Evolutionary conservation across 2,329 filamentous ascomycete genomes (phyloP), one percentile per base, ranked within the genome.

Genomic region (Hypoxylon sp.): DNA sequence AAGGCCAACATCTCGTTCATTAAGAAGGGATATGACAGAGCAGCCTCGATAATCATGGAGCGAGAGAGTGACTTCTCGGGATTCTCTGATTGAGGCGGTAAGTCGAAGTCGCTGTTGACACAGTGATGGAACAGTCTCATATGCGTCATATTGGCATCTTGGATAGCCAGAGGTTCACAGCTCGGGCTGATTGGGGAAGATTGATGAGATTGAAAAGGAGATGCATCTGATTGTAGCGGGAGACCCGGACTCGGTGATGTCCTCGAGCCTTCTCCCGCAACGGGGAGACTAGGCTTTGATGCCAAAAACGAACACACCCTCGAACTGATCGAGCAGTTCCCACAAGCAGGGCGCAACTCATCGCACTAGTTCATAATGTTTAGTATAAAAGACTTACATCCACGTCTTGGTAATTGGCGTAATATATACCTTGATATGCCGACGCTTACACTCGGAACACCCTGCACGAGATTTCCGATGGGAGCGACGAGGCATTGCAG

Each of bases 401-500:
- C 2, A 6, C 33, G 17, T 46, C 4, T 3, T 31, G 51, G 29
- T 50, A 24, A 42, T 24, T 24, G 26, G 31, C 8, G 35, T 11
- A n/a, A 8, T 39, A 5, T 67, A 70, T 67, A 70, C 67, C 64
- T 70, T 70, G 42, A 70, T 70, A 61, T 70, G 67, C 39, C 67
- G 63, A 10, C 63, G 55, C 42, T 70, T 70, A 52, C 67, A 70
- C 44, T 67, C 67, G 29, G 63, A 50, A 52, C 67, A 70, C 8
- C 67, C 67, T 2, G 64, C 48, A 6, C 67, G 59, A 33, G 67
- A 70, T 42, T 70, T 70, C 17, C 52, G 55, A 44, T 70, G 67
- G 33, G 64, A 46, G 3, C 67, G 63, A 26, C 67, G 67, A 48
- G 63, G 29, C 60, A 67, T 62, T n/a, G n/a, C 46, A 22, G 9